Conservation (phyloP, 805 yeast species). For the Candida sphagnicola region DNA sequence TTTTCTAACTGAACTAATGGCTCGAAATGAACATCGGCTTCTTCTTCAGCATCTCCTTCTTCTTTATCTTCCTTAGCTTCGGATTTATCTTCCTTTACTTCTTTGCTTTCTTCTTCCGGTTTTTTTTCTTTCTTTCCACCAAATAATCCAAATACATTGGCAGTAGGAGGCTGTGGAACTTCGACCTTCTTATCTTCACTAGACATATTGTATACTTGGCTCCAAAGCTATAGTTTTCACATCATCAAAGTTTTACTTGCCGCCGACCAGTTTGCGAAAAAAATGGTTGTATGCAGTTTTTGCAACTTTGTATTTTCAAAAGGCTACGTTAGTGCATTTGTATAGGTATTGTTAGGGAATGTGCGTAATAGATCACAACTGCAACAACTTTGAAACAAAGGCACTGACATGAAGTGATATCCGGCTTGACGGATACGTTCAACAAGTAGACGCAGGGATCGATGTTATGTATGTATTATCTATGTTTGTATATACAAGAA, state of each 20-base stretch:
- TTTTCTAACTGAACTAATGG: slow-evolving; percentile 93
- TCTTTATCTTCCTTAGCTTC: slow-evolving; percentile 42
- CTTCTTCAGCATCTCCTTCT: slow-evolving; percentile 56
- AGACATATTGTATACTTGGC: slow-evolving; percentile 11
- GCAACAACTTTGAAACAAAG: too few relatives aligned
- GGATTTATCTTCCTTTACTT: slow-evolving; percentile 32
- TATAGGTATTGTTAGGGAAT: too few relatives aligned
- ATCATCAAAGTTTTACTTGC: not conserved
- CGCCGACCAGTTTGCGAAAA: not conserved
- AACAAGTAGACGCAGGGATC: too few relatives aligned
- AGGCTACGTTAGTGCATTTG: too few relatives aligned
- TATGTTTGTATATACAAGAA: not conserved
- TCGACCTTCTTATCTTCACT: slow-evolving; percentile 15
- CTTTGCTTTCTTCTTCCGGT: slow-evolving; percentile 31
- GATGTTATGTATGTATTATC: too few relatives aligned
- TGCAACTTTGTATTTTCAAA: not conserved
- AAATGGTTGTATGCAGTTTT: not conserved
- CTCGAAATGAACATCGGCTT: slow-evolving; percentile 89
- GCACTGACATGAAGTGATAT: too few relatives aligned
- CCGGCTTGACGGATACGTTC: too few relatives aligned
- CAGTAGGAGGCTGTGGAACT: slow-evolving; percentile 55
- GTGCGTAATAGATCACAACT: too few relatives aligned
- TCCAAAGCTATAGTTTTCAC: not conserved
- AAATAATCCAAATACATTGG: slow-evolving; percentile 90
- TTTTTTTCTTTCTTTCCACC: slow-evolving; percentile 83